Evolutionary conservation across 805 yeast genomes (phyloP), one percentile per base, ranked within the genome.

Genomic region (Dipodascopsis tothii): DNA sequence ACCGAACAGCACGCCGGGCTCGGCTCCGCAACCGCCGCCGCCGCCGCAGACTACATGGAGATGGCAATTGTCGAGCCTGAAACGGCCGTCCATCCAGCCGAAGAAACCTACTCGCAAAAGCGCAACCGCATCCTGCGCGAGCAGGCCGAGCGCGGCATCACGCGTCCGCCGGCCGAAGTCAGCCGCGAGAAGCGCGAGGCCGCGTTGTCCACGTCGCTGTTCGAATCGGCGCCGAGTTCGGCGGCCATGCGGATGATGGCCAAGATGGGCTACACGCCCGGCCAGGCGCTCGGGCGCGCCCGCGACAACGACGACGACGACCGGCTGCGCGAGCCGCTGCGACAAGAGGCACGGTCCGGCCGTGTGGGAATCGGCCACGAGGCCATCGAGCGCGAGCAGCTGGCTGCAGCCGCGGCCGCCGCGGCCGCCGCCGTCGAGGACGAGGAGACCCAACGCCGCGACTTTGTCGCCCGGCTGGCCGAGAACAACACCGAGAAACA

Each of bases 191-290:
- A 48, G 34, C 33, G 43, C 14, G 35, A 32, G n/a, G 34, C 21
- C 14, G 44, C 46, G 4, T 39, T 48, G 3, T 42, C 36, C 21
- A 36, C 39, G 14, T 35, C 51, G 16, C 14, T 44, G 39, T 30
- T 45, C 5, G 33, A 19, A 4, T 21, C n/a, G 7, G 23, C 40
- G 5, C 11, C 17, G 11, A 43, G 28, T 18, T 27, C 37, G 14
- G 33, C 41, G 4, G 55, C 52, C 11, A 61, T 74, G 20, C 52
- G 66, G 4, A 75, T 77, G 48, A 76, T 78, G 82, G 63, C 66
- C 51, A 72, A 66, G 51, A 77, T 78, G 82, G 83, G 82, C 1
- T 78, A 67, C 54, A 67, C 63, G 42, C 56, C 68, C 2, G 81
- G 80, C 17, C 64, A 68, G 21, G 54, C 67, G 0, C 58, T 75